Conservation (phyloP, 495 filamentous ascomycete species). For the Podospora australis region DNA sequence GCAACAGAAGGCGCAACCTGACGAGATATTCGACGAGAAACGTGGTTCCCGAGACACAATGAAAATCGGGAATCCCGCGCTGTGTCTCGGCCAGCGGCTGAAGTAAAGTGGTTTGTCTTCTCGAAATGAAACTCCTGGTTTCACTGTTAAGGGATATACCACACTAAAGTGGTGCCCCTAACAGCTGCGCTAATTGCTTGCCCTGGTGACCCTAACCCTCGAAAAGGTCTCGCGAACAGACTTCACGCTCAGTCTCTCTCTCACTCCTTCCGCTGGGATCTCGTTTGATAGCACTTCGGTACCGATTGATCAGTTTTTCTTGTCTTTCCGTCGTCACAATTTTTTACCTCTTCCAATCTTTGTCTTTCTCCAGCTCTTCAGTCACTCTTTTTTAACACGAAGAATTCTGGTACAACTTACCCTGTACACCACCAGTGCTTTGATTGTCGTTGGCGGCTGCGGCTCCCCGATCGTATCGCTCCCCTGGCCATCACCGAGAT, state of each 20-base stretch:
- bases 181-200: too few relatives aligned
- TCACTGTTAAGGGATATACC: too few relatives aligned
- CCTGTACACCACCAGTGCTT: not conserved
- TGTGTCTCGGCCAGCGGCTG: constrained; percentile 4
- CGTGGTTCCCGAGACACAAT: constrained; percentile 12
- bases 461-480: not conserved
- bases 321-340: not conserved
- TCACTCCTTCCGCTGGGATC: not conserved
- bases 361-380: too few relatives aligned
- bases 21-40: constrained; percentile 8
- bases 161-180: too few relatives aligned
- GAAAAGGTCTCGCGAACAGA: not conserved
- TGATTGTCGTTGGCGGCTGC: not conserved
- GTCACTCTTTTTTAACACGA: not conserved
- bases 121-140: too few relatives aligned
- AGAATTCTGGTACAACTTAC: not conserved
- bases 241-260: not conserved
- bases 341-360: not conserved
- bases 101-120: too few relatives aligned
- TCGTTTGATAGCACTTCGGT: not conserved
- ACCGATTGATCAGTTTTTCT: not conserved
- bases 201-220: not conserved
- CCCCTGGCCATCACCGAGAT: not conserved
- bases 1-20: not conserved
- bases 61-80: constrained; percentile 1